Base-by-base conservation (phyloP, 2,329 filamentous ascomycete species). In the Fusarium nanum region DNA sequence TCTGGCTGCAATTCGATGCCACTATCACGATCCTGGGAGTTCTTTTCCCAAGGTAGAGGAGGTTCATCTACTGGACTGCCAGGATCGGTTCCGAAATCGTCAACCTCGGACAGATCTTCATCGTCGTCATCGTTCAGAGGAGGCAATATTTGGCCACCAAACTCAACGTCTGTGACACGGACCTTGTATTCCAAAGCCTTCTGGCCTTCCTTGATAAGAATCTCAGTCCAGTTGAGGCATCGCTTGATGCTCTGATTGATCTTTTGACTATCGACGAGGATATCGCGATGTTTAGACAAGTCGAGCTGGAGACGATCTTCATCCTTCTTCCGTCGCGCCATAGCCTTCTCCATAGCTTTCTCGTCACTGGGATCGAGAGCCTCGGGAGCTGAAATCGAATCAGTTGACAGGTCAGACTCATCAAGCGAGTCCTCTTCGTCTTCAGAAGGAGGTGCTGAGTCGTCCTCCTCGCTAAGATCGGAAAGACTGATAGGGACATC, bases 241-340 rank as follows among this genome's bases (percentile, higher is more conserved):
- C 93, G 88, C 79, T 93, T 97, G 47, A 99, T 87, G 78, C 93
- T 97, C 78, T 97, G 93, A 77, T 98, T 98, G 85, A 98, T 94
- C 82, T 94, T 97, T 76, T 98, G 94, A 72, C 92, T 96, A 78
- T 97, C 94, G 41, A 94, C 84, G 11, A 99, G 87, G 2, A 98
- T 84, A 76, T 97, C 92, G 71, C 94, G 93, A 78, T 99, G 96
- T 77, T 94, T 95, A 6, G 90, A 87, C 1, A 99, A 85, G 79
- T 99, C 96, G 7, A 94, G 85, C 73, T 92, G 88, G n/a, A 98
- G 84, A 30, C 93, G 89, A 72, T 91, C 91, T 77, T 97, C 93
- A 70, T 98, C 95, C 56, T 88, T 87, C 50, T 88, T 86, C n/a
- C 89, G 86, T 66, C 92, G 83, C 2, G 67, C 67, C 11, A 69